Evolutionary conservation across 441 rosid genomes (phyloP).

Genomic region (Euphorbia schlechtendalii): DNA sequence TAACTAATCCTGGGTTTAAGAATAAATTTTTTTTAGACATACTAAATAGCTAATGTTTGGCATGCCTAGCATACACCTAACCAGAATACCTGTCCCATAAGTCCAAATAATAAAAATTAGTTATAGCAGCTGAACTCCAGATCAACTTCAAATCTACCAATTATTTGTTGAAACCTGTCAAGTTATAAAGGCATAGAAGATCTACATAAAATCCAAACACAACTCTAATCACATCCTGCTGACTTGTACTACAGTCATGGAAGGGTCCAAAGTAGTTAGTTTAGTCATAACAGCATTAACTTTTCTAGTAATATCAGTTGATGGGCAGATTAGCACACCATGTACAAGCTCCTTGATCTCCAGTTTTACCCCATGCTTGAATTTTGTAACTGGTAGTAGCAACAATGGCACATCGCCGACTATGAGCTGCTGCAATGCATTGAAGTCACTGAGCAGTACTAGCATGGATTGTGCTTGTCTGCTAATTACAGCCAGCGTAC

Average conservation of each 20-base stretch:
- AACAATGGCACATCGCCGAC: slow-evolving; percentile 52
- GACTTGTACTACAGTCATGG: slow-evolving; percentile 22
- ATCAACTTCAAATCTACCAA: slow-evolving; percentile 35
- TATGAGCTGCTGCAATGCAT: slow-evolving; percentile 47
- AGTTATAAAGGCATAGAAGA: slow-evolving; percentile 21
- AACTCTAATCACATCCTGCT: neutral
- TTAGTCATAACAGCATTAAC: slow-evolving; percentile 17
- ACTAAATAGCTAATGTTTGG: neutral
- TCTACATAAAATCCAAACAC: neutral
- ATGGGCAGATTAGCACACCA: slow-evolving; percentile 59
- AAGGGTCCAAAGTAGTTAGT: slow-evolving; percentile 18
- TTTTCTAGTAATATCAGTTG: slow-evolving; percentile 23
- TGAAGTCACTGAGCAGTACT: slow-evolving; percentile 39
- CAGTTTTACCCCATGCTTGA: slow-evolving; percentile 73
- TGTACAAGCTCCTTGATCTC: slow-evolving; percentile 68
- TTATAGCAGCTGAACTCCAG: slow-evolving; percentile 66
- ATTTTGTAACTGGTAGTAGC: slow-evolving; percentile 66
- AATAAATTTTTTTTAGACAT: neutral
- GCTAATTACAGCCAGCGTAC: slow-evolving; percentile 57
- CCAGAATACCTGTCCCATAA: slow-evolving; percentile 5
- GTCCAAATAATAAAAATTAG: slow-evolving; percentile 19
- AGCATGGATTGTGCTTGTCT: slow-evolving; percentile 67
- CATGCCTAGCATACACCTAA: slow-evolving; percentile 26
- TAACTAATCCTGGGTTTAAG: slow-evolving; percentile 11
- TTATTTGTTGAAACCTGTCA: slow-evolving; percentile 11